These are phyloP conservation scores for Coix lacrymajobi DNA, from an alignment of 176 grass and related monocot genomes.

Conservation along the genomic window DNA sequence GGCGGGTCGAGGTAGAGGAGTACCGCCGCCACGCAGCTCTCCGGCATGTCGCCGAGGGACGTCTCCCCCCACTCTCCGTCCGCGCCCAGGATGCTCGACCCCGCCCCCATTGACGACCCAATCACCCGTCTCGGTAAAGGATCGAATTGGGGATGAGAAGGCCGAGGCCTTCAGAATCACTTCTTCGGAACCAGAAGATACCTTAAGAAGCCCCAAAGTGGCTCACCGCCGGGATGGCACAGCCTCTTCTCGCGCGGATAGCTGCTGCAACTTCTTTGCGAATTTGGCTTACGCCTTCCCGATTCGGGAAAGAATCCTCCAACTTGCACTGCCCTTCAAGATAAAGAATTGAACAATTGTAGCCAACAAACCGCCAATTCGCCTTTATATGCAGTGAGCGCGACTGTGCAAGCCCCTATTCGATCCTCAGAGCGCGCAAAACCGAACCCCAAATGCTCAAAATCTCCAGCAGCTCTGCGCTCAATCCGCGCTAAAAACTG, in stretches of 20 bases:
- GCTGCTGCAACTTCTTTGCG: background rate
- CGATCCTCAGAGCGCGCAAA: background rate
- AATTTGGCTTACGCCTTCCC: background rate
- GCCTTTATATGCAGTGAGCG: background rate
- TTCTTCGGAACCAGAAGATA: background rate
- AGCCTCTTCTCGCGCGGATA: background rate
- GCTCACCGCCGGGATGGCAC: background rate
- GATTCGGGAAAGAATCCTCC: conserved; percentile 8
- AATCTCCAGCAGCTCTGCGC: background rate
- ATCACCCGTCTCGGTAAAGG: background rate
- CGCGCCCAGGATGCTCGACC: conserved; percentile 57
- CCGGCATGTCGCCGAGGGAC: conserved; percentile 90
- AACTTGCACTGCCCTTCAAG: conserved; percentile 20
- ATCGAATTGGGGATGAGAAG: background rate
- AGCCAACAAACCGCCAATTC: conserved; percentile 10
- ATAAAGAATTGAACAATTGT: conserved; percentile 8
- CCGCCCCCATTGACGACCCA: conserved; percentile 60
- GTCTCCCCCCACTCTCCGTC: conserved; percentile 50
- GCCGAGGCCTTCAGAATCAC: background rate
- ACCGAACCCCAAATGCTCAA: background rate
- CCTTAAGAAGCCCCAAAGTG: background rate
- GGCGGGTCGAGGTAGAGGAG: conserved; percentile 75
- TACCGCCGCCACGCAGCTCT: conserved; percentile 79
- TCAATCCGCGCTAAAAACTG: background rate
- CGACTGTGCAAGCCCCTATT: background rate